A percentile compares a stretch with the other conserved stretches of the same genome.
phyloP scores from a whole-genome alignment of 352 stramenopile species.

The Hyaloperonospora brassicae region DNA sequence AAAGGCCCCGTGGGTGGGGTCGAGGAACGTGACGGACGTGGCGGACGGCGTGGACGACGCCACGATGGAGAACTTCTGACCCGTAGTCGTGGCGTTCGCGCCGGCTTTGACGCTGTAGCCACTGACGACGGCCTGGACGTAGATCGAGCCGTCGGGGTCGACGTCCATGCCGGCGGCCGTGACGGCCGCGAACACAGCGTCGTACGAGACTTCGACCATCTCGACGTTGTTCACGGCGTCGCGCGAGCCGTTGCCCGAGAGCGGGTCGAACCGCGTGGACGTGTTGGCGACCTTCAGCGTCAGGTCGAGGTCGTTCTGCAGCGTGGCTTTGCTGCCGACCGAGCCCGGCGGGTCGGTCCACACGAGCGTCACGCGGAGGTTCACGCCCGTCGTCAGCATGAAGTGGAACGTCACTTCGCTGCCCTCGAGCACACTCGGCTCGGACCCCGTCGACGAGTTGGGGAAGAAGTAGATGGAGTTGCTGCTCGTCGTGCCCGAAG shows the following conservation, averaged over 20 bases:
- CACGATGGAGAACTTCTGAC: constrained; percentile 69
- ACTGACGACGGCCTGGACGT: constrained; percentile 52
- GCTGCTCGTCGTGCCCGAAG: constrained; percentile 15
- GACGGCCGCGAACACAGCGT: constrained; percentile 30
- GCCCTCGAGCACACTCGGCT: constrained; percentile 48
- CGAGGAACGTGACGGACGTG: constrained; percentile 22
- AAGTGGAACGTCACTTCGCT: constrained; percentile 46
- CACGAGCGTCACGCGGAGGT: constrained; percentile 59
- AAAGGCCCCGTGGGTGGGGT: constrained; percentile 16
- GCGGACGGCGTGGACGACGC: constrained; percentile 56
- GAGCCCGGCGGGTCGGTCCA: constrained; percentile 65
- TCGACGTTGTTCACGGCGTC: constrained; percentile 73
- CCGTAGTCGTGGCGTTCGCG: constrained; percentile 29
- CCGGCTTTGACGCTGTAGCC: constrained; percentile 63
- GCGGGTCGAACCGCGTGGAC: constrained; percentile 42
- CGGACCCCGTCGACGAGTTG: constrained; percentile 38
- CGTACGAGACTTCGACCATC: constrained; percentile 63
- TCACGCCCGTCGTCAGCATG: constrained; percentile 40
- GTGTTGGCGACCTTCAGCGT: constrained; percentile 47
- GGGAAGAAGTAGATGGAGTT: constrained; percentile 47
- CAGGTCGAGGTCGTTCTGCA: constrained; percentile 72
- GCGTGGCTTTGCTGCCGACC: constrained; percentile 34
- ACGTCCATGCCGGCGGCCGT: constrained; percentile 26
- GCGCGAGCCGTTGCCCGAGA: constrained; percentile 50
- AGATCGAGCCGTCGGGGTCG: constrained; percentile 28